Evolutionary conservation across 225 moss, liverwort and hornwort species (phyloP).

Genomic region (Lunularia cruciata): DNA sequence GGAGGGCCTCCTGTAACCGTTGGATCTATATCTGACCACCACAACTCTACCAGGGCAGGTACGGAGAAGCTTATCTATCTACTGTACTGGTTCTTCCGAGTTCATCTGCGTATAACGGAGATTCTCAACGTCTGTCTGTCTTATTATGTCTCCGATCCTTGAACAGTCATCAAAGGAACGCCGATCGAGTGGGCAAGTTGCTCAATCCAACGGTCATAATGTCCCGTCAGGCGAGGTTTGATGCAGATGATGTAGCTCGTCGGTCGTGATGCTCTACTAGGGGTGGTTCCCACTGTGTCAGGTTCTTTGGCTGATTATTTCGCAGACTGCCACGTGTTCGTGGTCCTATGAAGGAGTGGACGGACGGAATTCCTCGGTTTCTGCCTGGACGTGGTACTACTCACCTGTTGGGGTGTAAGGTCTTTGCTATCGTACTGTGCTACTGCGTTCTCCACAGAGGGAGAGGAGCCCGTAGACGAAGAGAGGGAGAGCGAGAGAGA

Average conservation of each 20-base stretch:
- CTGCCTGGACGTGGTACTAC: neutral
- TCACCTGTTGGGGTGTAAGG: conserved; percentile 1
- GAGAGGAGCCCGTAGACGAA: neutral
- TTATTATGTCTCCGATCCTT: neutral
- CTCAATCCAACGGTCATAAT: neutral
- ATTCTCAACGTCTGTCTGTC: too few relatives aligned
- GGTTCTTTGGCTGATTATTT: neutral
- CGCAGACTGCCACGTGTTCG: conserved; percentile 10
- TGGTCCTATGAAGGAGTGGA: neutral
- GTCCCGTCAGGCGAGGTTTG: too few relatives aligned
- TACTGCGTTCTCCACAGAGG: too few relatives aligned
- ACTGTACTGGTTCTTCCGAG: too few relatives aligned
- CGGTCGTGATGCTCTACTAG: too few relatives aligned
- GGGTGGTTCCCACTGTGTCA: neutral
- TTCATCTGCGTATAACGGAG: too few relatives aligned
- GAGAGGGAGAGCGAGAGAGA: too few relatives aligned
- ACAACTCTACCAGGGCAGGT: neutral
- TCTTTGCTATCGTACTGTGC: neutral
- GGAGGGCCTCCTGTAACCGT: too few relatives aligned
- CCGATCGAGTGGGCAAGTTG: neutral
- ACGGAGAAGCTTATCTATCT: conserved; percentile 14
- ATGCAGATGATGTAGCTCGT: too few relatives aligned
- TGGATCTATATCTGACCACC: neutral
- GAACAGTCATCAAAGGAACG: neutral
- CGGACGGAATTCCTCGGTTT: conserved; percentile 5